Conservation (phyloP, 257 asterid genomes). For the Capsicum chinense region DNA sequence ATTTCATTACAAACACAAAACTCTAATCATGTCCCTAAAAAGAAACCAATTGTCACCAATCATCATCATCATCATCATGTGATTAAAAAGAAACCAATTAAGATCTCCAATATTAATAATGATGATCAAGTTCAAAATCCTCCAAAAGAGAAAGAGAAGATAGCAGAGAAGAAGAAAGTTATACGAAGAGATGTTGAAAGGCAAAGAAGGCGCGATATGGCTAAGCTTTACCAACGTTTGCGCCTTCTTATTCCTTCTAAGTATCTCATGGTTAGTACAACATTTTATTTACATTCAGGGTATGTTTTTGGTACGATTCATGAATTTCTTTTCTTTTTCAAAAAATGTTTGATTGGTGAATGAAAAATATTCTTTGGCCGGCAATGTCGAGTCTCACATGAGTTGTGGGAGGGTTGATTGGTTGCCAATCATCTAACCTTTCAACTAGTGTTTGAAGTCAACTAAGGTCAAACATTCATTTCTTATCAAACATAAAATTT, state of each 20-base stretch:
- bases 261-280: constrained; percentile 28
- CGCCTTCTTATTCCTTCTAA: constrained; percentile 25
- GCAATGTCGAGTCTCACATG: not conserved
- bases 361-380: not conserved
- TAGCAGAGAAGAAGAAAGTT: not conserved
- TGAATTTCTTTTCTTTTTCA: not conserved
- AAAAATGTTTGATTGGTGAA: not conserved
- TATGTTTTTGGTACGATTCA: not conserved
- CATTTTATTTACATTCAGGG: not conserved
- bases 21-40: not conserved
- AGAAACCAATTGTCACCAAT: not conserved
- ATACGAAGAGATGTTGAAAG: constrained; percentile 27
- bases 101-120: not conserved
- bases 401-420: not conserved
- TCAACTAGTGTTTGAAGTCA: not conserved
- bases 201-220: constrained; percentile 32
- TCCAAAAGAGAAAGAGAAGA: not conserved
- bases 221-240: constrained; percentile 21
- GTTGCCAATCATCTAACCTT: not conserved
- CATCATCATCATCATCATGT: not conserved
- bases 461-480: not conserved
- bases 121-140: not conserved
- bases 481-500: too few relatives aligned
- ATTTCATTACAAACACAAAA: constrained; percentile 3
- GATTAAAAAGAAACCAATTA: not conserved